phyloP scores from a whole-genome alignment of 2,329 filamentous ascomycete species.

The Aspergillus proliferans region DNA sequence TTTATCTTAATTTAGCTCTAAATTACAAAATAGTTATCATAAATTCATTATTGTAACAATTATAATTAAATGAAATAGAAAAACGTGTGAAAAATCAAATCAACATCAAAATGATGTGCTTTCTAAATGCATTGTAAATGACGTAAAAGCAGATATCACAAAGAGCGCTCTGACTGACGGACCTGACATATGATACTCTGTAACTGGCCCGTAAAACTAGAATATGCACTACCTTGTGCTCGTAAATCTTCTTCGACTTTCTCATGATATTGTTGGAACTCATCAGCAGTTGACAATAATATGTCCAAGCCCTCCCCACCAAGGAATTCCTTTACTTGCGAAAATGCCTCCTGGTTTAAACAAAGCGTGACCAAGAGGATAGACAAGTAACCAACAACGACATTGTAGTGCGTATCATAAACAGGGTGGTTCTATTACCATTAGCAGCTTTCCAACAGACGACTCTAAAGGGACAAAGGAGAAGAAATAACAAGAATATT shows the following conservation, averaged over 20 bases:
- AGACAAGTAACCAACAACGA: slow-evolving; percentile 79
- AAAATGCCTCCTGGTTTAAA: slow-evolving; percentile 46
- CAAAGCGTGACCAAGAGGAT: slow-evolving; percentile 78
- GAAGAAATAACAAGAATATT: slow-evolving; percentile 5
- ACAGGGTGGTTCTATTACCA: slow-evolving; percentile 45
- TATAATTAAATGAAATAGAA: neutral
- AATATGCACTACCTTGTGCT: slow-evolving; percentile 43
- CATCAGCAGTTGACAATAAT: slow-evolving; percentile 53
- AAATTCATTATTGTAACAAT: neutral
- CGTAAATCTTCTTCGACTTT: slow-evolving; percentile 48
- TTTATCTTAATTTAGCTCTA: neutral
- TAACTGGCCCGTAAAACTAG: slow-evolving; percentile 50
- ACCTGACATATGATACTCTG: slow-evolving; percentile 48
- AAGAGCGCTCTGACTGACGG: neutral
- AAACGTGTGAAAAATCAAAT: too few species aligned
- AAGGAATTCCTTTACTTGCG: slow-evolving; percentile 38
- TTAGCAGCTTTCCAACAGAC: neutral
- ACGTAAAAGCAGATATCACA: neutral
- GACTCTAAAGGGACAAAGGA: slow-evolving; percentile 1
- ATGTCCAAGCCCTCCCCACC: slow-evolving; percentile 43
- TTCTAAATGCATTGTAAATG: neutral
- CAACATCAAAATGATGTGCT: too few species aligned
- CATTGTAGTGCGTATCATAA: slow-evolving; percentile 69
- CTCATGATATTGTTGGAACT: slow-evolving; percentile 57
- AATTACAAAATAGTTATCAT: neutral